Evolutionary conservation across 2,329 filamentous ascomycete genomes (phyloP).

Genomic region (Aaosphaeria pasadenensis): DNA sequence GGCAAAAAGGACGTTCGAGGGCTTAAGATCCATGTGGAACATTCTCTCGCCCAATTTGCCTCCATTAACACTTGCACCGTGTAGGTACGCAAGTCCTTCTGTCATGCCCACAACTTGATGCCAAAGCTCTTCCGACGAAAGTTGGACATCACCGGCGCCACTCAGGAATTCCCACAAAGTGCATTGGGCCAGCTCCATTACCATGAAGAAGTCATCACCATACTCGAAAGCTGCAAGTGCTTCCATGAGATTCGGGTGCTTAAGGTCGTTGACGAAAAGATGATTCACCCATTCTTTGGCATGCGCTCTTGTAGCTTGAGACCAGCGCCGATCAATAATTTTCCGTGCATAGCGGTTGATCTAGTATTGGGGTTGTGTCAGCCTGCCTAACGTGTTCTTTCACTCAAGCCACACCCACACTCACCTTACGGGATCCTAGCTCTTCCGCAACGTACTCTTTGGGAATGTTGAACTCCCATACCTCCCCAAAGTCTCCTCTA

Average conservation of each 20-base stretch:
- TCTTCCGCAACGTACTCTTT: background rate
- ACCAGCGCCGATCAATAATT: background rate
- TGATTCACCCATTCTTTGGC: conserved; percentile 2
- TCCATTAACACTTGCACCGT: background rate
- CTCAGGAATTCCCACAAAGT: background rate
- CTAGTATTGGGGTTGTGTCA: background rate
- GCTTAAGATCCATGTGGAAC: background rate
- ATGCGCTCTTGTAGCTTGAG: background rate
- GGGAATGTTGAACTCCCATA: background rate
- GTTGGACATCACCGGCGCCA: background rate
- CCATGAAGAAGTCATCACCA: background rate
- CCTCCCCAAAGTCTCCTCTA: conserved; percentile 1
- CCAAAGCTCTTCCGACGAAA: background rate
- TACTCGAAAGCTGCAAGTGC: conserved; percentile 2
- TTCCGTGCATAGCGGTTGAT: background rate
- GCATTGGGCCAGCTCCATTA: background rate
- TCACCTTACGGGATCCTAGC: background rate
- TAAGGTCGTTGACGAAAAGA: background rate
- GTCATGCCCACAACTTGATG: background rate
- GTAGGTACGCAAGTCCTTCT: background rate
- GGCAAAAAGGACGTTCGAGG: background rate
- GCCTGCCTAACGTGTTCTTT: background rate
- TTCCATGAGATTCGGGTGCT: conserved; percentile 1
- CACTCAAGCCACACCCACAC: background rate
- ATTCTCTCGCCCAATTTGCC: background rate